Conservation (phyloP, 257 asterid species). For the Orobanche coerulescens region DNA sequence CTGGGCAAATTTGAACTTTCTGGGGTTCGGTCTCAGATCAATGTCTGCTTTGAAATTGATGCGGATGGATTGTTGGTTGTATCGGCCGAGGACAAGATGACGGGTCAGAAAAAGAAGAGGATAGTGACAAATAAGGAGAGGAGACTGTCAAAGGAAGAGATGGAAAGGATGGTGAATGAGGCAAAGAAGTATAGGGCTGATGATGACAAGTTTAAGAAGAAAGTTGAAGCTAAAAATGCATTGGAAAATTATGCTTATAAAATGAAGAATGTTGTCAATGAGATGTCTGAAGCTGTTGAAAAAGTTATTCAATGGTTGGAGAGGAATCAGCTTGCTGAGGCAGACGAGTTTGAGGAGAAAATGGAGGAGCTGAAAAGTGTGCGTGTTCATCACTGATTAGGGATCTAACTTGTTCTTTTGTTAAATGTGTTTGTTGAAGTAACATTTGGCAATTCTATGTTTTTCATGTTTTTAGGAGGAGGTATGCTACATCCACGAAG, state of each 20-base stretch:
- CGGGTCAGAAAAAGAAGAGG: conserved; percentile 85
- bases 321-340: conserved; percentile 62
- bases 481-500: no score
- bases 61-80: conserved; percentile 73
- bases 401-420: no score
- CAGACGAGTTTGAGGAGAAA: conserved; percentile 78
- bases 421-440: no score
- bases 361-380: conserved; percentile 76
- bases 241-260: conserved; percentile 74
- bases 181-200: conserved; percentile 79
- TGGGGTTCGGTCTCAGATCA: conserved; percentile 75
- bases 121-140: conserved; percentile 84
- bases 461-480: no score
- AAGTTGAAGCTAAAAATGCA: conserved; percentile 70
- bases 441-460: no score
- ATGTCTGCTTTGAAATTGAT: conserved; percentile 74
- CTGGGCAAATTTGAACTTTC: conserved; percentile 78
- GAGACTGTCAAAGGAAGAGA: conserved; percentile 69
- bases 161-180: conserved; percentile 81
- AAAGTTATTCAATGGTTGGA: conserved; percentile 58
- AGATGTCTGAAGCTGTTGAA: conserved; percentile 69
- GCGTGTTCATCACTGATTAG: no score
- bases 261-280: conserved; percentile 81
- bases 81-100: conserved; percentile 83
- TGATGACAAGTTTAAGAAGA: conserved; percentile 82